A percentile compares a stretch with the other conserved stretches of the same genome.
Evolutionary conservation across 148 eudicot genomes (phyloP).

Genomic region (Chenopodium suecicum): DNA sequence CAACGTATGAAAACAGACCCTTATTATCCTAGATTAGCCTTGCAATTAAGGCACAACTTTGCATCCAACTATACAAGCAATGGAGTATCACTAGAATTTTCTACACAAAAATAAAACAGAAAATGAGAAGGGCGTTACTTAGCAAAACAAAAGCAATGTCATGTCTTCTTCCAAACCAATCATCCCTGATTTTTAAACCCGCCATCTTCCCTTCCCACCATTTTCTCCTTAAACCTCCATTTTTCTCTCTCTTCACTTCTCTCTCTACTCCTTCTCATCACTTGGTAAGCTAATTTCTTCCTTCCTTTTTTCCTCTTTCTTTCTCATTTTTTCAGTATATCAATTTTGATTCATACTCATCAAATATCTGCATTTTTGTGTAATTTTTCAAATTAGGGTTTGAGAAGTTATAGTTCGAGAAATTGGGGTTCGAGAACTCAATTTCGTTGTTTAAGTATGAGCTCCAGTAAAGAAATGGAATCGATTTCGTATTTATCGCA

Average conservation of each 20-base stretch:
- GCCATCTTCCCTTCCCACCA: conserved; percentile 3
- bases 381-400: conserved; percentile 39
- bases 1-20: too few species aligned
- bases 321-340: not conserved
- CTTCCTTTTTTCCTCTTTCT: not conserved
- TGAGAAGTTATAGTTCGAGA: conserved; percentile 32
- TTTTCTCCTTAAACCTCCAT: conserved; percentile 1
- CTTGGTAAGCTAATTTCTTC: not conserved
- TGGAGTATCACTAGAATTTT: too few species aligned
- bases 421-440: conserved; percentile 31
- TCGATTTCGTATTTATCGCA: conserved; percentile 64
- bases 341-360: not conserved
- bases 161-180: conserved; percentile 22
- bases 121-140: conserved; percentile 33
- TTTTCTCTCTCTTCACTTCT: conserved; percentile 21
- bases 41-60: too few species aligned
- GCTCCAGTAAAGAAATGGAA: conserved; percentile 33
- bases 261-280: not conserved
- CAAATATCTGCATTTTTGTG: not conserved
- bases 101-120: not conserved
- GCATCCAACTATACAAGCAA: too few species aligned
- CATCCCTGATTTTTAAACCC: conserved; percentile 21
- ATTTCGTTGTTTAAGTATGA: conserved; percentile 34
- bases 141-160: conserved; percentile 49
- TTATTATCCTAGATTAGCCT: too few species aligned